Conservation (phyloP, 257 asterid genomes). For the Solanum medicagineum region DNA sequence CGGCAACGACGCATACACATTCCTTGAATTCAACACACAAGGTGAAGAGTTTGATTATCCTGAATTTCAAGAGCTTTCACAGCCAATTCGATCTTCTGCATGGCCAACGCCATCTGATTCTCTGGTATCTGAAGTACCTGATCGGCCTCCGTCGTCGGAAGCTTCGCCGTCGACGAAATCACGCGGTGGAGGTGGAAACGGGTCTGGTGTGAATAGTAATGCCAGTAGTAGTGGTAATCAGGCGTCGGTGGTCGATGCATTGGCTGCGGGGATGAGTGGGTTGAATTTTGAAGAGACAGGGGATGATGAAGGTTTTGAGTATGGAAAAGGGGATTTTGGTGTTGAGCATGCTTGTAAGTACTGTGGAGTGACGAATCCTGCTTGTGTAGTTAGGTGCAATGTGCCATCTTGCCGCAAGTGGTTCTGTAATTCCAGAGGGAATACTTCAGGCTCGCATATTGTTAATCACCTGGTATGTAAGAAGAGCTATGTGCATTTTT, state of each 20-base stretch:
- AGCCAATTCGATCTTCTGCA: conserved; percentile 70
- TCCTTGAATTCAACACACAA: conserved; percentile 87
- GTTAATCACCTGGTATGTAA: conserved; percentile 92
- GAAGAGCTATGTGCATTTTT: background rate
- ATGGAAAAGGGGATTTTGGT: conserved; percentile 75
- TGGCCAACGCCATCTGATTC: conserved; percentile 91
- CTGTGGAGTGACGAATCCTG: conserved; percentile 94
- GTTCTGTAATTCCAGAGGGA: conserved; percentile 98
- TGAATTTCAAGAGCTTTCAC: conserved; percentile 83
- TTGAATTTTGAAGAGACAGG: conserved; percentile 90
- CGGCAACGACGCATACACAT: conserved; percentile 77
- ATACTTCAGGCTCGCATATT: conserved; percentile 97
- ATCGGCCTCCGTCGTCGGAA: conserved; percentile 41
- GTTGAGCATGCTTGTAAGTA: conserved; percentile 92
- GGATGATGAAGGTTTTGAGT: conserved; percentile 83
- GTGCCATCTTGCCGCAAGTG: conserved; percentile 94
- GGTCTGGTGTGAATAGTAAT: background rate
- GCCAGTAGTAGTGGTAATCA: conserved; percentile 26
- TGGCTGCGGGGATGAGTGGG: conserved; percentile 95
- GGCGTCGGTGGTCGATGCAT: conserved; percentile 58
- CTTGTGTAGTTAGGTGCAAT: conserved; percentile 91
- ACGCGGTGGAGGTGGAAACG: conserved; percentile 11
- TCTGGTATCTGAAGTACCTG: conserved; percentile 25
- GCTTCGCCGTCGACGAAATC: conserved; percentile 39
- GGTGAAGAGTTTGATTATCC: conserved; percentile 92